A percentile compares a stretch with the other conserved stretches of the same genome.
These are phyloP conservation scores for Paraglomus occultum DNA, from an alignment of 192 early-diverging fungal genomes.

Conservation along the genomic window DNA sequence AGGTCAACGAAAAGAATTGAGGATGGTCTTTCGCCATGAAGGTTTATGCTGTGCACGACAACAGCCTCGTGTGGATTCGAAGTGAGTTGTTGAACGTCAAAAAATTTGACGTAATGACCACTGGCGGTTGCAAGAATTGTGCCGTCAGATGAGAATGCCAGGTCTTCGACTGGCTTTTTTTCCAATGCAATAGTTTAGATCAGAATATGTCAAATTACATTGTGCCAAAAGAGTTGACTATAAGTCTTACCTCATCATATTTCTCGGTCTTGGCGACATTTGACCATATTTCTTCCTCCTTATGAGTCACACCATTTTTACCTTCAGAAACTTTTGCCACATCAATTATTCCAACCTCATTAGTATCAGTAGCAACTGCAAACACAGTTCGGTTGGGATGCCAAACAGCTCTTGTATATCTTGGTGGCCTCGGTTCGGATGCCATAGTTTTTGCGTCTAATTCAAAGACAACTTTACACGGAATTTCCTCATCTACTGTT, in stretches of 20 bases:
- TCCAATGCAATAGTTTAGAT: neutral
- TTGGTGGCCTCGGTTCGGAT: constrained; percentile 32
- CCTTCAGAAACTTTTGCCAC: constrained; percentile 30
- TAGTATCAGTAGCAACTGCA: constrained; percentile 42
- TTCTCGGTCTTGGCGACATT: constrained; percentile 35
- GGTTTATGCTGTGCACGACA: constrained; percentile 34
- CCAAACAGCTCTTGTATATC: constrained; percentile 44
- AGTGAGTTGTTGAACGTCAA: constrained; percentile 24
- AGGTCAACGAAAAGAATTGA: constrained; percentile 30
- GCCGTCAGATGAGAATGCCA: constrained; percentile 45
- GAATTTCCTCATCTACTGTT: constrained; percentile 22
- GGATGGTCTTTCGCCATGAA: constrained; percentile 35
- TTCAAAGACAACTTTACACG: constrained; percentile 35
- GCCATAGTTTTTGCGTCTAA: constrained; percentile 31
- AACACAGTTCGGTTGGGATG: constrained; percentile 38
- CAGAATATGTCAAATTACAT: neutral
- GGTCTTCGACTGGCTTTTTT: constrained; percentile 40
- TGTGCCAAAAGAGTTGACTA: neutral
- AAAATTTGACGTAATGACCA: constrained; percentile 40
- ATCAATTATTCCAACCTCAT: constrained; percentile 40
- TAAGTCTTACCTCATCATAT: constrained; percentile 39
- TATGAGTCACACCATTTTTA: constrained; percentile 17
- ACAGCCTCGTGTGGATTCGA: neutral
- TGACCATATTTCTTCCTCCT: constrained; percentile 33
- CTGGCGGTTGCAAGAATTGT: constrained; percentile 44